Evolutionary conservation across 1,284 basidiomycete genomes (phyloP).

Genomic region (Entoloma clypeatum): DNA sequence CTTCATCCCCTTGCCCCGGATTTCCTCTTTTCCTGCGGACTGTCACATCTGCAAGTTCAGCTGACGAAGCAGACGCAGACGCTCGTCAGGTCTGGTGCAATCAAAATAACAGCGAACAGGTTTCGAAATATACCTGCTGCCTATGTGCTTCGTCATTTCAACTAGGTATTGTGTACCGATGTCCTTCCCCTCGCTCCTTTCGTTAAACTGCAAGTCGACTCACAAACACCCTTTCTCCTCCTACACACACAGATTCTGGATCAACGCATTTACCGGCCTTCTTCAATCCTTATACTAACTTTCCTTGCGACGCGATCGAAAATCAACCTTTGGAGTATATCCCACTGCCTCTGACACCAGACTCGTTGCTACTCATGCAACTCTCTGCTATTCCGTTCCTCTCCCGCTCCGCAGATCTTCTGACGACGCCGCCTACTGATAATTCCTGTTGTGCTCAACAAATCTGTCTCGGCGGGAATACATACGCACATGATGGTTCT

Average conservation of each 20-base stretch:
- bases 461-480: background rate
- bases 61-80: background rate
- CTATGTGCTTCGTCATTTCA: slow-evolving; percentile 6
- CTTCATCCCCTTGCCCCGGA: background rate
- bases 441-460: no score
- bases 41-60: background rate
- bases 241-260: background rate
- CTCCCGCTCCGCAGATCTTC: slow-evolving; percentile 13
- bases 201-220: background rate
- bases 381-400: slow-evolving; percentile 15
- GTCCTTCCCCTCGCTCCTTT: background rate
- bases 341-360: background rate
- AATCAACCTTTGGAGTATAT: no score
- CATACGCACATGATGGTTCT: no score
- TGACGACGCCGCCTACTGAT: no score
- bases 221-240: slow-evolving; percentile 1
- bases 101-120: slow-evolving; percentile 3
- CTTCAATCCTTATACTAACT: no score
- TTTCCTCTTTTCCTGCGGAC: slow-evolving; percentile 1
- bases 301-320: no score
- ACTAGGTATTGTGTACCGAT: background rate
- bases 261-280: background rate
- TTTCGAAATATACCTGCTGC: slow-evolving; percentile 14
- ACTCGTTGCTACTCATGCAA: slow-evolving; percentile 8
- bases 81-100: slow-evolving; percentile 4